Evolutionary conservation across 805 yeast species (phyloP).

Genomic region (Millerago galiae): DNA sequence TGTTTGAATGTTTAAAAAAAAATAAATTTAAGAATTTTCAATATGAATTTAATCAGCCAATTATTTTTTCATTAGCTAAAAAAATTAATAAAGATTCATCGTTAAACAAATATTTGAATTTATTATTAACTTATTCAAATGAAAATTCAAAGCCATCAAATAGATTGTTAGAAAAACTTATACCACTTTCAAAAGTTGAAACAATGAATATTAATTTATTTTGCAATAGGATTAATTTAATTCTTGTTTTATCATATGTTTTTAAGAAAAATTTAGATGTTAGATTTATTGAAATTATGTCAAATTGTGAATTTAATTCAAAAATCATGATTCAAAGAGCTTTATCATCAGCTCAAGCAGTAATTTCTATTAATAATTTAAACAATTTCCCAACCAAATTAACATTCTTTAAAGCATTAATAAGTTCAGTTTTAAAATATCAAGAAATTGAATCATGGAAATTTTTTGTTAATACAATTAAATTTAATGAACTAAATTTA

Average conservation of each 20-base stretch:
- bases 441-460: constrained; percentile 7
- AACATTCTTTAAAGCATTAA: constrained; percentile 1
- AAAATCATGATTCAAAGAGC: constrained; percentile 2
- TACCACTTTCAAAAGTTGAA: constrained; percentile 16
- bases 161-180: constrained; percentile 17
- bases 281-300: constrained; percentile 11
- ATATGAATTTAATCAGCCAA: constrained; percentile 13
- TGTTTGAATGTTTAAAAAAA: constrained; percentile 18
- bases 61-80: constrained; percentile 2
- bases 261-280: constrained; percentile 15
- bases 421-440: constrained; percentile 1
- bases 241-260: constrained; percentile 10
- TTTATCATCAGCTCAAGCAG: constrained; percentile 6
- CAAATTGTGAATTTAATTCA: constrained; percentile 7
- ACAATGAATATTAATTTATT: constrained; percentile 10
- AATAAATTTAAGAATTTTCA: constrained; percentile 17
- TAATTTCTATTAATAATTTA: constrained; percentile 9
- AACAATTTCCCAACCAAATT: constrained; percentile 4
- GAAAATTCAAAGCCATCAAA: constrained; percentile 2
- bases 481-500: background rate
- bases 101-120: constrained; percentile 15
- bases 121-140: constrained; percentile 8
- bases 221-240: constrained; percentile 19
- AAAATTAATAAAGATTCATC: constrained; percentile 11
- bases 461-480: constrained; percentile 1